phyloP scores from a whole-genome alignment of 306 rosid species.

The Senna siamea region DNA sequence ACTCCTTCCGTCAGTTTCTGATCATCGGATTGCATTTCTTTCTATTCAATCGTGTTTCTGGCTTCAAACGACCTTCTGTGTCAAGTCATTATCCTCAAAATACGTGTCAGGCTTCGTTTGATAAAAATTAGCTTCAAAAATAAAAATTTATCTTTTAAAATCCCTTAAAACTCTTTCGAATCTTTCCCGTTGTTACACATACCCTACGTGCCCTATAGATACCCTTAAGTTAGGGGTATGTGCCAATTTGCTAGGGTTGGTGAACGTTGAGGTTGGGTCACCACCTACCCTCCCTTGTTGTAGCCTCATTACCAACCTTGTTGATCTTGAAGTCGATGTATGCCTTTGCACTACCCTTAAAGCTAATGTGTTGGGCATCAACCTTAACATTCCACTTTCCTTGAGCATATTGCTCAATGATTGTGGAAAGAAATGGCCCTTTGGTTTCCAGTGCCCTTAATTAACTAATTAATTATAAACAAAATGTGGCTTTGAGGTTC shows the following conservation, averaged over 20 bases:
- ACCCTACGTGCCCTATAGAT: conserved; percentile 34
- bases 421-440: conserved; percentile 30
- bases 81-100: too few species aligned
- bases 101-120: too few species aligned
- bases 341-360: conserved; percentile 52
- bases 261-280: conserved; percentile 36
- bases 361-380: conserved; percentile 43
- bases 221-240: conserved; percentile 46
- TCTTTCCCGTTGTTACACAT: too few species aligned
- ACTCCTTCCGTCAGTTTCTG: too few species aligned
- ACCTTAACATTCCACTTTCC: conserved; percentile 35
- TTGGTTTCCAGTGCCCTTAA: not conserved
- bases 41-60: too few species aligned
- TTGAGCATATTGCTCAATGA: conserved; percentile 39
- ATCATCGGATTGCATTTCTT: too few species aligned
- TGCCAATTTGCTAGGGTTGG: conserved; percentile 39
- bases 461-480: not conserved
- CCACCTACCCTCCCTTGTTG: conserved; percentile 47
- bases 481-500: not conserved
- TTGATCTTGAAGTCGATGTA: conserved; percentile 46
- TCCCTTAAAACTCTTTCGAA: too few species aligned
- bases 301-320: conserved; percentile 37
- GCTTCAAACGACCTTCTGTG: too few species aligned
- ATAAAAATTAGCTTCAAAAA: too few species aligned
- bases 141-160: too few species aligned